phyloP scores from a whole-genome alignment of 225 moss, liverwort and hornwort genomes.

The Antitrichia curtipendula region DNA sequence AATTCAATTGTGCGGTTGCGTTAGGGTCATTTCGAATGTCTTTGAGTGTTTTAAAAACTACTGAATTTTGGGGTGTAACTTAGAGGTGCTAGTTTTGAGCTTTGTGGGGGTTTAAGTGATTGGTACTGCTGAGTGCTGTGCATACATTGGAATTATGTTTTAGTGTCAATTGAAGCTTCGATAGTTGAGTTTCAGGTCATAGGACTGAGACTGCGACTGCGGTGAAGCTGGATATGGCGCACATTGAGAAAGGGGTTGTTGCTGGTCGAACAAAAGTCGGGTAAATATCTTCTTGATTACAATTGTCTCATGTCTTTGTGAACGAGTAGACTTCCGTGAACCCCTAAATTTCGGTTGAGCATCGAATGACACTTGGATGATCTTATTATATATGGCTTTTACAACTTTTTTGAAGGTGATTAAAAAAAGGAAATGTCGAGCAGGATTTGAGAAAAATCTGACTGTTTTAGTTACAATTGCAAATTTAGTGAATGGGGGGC shows the following conservation, averaged over 20 bases:
- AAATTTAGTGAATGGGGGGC: neutral
- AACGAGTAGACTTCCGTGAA: neutral
- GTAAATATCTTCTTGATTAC: neutral
- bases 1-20: neutral
- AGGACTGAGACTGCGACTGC: neutral
- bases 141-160: neutral
- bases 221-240: slow-evolving; percentile 31
- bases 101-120: neutral
- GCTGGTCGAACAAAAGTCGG: slow-evolving; percentile 65
- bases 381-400: neutral
- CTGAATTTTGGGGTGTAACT: neutral
- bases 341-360: too few species aligned
- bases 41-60: neutral
- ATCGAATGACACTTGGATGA: neutral
- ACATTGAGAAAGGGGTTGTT: slow-evolving; percentile 13
- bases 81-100: neutral
- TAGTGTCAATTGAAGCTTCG: neutral
- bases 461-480: neutral
- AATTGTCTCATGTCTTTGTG: neutral
- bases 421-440: neutral
- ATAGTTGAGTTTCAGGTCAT: neutral
- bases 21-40: neutral
- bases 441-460: neutral
- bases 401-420: neutral
- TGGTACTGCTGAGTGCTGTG: neutral